These are phyloP conservation scores for Pezizomycotina sp. DNA, from an alignment of 2,329 filamentous ascomycete genomes.

Conservation along the genomic window DNA sequence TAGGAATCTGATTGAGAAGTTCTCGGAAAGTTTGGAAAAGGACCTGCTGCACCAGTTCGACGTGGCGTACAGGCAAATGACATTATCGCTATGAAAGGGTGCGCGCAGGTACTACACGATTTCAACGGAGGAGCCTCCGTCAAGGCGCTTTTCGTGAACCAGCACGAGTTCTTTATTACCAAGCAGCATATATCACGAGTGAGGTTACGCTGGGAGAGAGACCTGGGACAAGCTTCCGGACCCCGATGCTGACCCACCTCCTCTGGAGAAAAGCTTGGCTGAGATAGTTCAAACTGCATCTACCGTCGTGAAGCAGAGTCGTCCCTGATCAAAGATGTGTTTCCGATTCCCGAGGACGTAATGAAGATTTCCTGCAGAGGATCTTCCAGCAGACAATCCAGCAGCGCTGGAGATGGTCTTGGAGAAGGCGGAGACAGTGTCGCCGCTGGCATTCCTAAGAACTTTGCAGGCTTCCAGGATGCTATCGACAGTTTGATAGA, in stretches of 20 bases:
- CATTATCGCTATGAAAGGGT: conserved; percentile 96
- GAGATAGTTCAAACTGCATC: conserved; percentile 86
- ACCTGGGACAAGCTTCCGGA: conserved; percentile 87
- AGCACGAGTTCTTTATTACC: conserved; percentile 98
- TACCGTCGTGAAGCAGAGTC: conserved; percentile 90
- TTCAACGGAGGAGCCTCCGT: conserved; percentile 94
- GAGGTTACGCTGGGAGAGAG: conserved; percentile 59
- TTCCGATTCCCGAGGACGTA: conserved; percentile 91
- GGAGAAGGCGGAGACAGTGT: conserved; percentile 83
- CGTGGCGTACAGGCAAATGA: conserved; percentile 85
- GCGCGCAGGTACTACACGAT: conserved; percentile 79
- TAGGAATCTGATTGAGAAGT: conserved; percentile 85
- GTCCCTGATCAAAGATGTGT: conserved; percentile 87
- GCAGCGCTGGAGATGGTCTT: conserved; percentile 90
- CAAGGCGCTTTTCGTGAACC: conserved; percentile 91
- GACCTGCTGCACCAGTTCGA: conserved; percentile 93
- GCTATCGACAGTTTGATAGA: conserved; percentile 81
- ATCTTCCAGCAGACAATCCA: conserved; percentile 98
- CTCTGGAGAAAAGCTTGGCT: conserved; percentile 81
- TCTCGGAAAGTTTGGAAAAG: conserved; percentile 87
- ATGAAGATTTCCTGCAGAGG: conserved; percentile 77
- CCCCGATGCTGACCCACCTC: conserved; percentile 78
- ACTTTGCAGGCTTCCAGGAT: conserved; percentile 78
- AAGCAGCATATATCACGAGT: conserved; percentile 80
- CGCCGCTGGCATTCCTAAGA: conserved; percentile 76